These are phyloP conservation scores for Eimeria praecox DNA, from an alignment of 169 alveolate genomes.

Conservation along the genomic window DNA sequence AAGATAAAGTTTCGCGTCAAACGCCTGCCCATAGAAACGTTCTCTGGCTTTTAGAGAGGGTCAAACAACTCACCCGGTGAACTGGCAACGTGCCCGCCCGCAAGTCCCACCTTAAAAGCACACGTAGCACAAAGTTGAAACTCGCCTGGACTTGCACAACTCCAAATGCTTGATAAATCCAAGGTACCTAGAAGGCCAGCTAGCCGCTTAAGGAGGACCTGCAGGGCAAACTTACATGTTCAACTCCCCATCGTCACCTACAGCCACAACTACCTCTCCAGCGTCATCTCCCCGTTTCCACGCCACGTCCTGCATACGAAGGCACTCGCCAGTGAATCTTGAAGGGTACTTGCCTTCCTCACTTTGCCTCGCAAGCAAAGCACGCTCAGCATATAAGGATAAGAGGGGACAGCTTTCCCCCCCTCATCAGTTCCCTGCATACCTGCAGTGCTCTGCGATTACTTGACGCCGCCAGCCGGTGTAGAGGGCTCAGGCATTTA, in stretches of 20 bases:
- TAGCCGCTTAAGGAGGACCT: background rate
- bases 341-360: background rate
- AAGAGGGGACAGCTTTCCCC: background rate
- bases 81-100: conserved; percentile 78
- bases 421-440: background rate
- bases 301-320: conserved; percentile 74
- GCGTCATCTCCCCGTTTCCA: conserved; percentile 80
- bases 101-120: conserved; percentile 78
- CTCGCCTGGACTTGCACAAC: background rate
- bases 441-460: conserved; percentile 68
- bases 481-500: conserved; percentile 33
- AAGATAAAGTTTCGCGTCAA: background rate
- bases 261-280: conserved; percentile 75
- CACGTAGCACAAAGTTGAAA: background rate
- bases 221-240: conserved; percentile 60
- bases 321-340: background rate
- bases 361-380: background rate
- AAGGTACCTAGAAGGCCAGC: background rate
- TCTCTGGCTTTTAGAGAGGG: background rate
- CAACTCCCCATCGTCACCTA: conserved; percentile 79
- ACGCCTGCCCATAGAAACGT: background rate
- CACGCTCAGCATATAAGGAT: too few species aligned
- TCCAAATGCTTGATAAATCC: background rate
- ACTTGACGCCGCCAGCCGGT: conserved; percentile 64
- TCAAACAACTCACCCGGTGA: conserved; percentile 73